Evolutionary conservation across 192 early-diverging fungal species (phyloP), one percentile per base, ranked within the genome.

Genomic region (Coemansia sp.): DNA sequence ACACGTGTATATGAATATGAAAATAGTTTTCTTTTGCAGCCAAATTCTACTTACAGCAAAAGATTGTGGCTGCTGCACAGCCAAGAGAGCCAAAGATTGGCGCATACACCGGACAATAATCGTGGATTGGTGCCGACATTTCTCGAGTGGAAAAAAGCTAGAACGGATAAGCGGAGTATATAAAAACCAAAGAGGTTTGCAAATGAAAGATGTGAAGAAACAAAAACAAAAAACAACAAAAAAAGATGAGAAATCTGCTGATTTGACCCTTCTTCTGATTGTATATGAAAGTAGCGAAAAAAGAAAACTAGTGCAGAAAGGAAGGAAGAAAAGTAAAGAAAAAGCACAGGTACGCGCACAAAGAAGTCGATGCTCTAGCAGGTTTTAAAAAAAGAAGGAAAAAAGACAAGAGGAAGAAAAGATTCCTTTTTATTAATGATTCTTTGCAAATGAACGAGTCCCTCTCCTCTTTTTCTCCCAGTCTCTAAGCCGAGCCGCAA

Each of bases 61-160:
- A 94, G 55, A 97, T 93, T 71, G 96, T 95, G 58, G 97, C 94
- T 43, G 89, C 86, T 26, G 91, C 92, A 75, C 92, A 94, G 45
- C 97, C 97, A 47, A 94, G 90, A 52, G 93, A 88, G 69, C 95
- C 95, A 81, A 99, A 96, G 88, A 99, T 93, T 48, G 97, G 93
- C 62, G 95, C 87, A 80, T 93, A 99, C 43, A 90, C 89, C 40
- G 97, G 97, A 87, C 97, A 90, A 69, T 82, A 82, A 62, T 76
- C 76, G 71, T 79, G 73, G 66, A 83, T 68, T 18, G 69, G 71
- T 48, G 69, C 68, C 9, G 80, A 83, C 80, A 82, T 82, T 66
- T 41, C 43, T 51, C 15, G 39, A 15, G 19, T 63, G 9, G 8
- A 49, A 61, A 61, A 36, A 48, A 52, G 41, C 46, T 62, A 47